Evolutionary conservation across 495 filamentous ascomycete genomes (phyloP), one percentile per base, ranked within the genome.

Genomic region (Xylaria longipes): DNA sequence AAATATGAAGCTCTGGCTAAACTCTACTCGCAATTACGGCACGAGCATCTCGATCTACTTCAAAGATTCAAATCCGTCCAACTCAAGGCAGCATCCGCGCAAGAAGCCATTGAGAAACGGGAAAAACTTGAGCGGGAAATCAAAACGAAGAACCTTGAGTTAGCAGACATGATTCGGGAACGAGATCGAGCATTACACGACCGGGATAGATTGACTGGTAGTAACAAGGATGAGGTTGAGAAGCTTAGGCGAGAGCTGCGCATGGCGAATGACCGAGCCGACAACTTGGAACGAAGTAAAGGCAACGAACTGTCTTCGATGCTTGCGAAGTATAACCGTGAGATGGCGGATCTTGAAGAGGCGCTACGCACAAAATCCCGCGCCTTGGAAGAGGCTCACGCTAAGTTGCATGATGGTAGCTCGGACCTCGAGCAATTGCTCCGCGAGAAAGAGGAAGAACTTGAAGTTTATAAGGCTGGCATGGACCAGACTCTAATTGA

Each of bases 111-210:
- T 73, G 97, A 98, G 29, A 90, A 88, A 68, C 90, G 95, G 27
- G 97, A 99, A 82, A 97, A 95, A 83, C 87, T 99, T 69, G 93
- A 98, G 82, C 90, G 95, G 12, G 96, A 99, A 81, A 91, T 98
- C 77, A 99, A 99, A 87, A 97, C 94, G 29, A 99, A 98, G 89
- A 99, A 98, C 79, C 86, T 98, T 22, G 97, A 99, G 82, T 84
- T 99, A 54, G 96, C 96, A 63, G 95, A 98, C 80, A 98, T 99
- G 96, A 99, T 99, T 70, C 90, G 96, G 6, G 96, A 99, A 81
- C 87, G 96, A 76, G 96, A 99, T 79, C 89, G 96, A 74, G 96
- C 96, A n/a, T 80, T 97, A 50, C 93, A 97, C 72, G 97, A 99
- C 56, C 90, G 93, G 73, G 96, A 99, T 77, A 90, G 96, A 60